phyloP scores from a whole-genome alignment of 306 rosid species.

The Arachis hypogaea region DNA sequence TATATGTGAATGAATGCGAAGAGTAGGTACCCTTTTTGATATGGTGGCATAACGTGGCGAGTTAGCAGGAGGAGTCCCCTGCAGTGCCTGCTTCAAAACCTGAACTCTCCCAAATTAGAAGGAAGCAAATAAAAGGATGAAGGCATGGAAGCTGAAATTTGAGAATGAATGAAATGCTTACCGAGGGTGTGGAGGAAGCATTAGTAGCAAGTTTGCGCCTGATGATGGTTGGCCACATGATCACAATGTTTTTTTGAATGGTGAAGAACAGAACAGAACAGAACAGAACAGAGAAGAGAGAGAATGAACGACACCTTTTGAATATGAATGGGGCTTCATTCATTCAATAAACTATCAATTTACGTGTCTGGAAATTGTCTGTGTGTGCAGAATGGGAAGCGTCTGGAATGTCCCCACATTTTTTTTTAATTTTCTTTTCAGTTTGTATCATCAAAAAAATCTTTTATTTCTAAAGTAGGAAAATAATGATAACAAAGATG shows the following conservation, averaged over 20 bases:
- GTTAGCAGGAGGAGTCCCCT: background rate
- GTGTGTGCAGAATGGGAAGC: background rate
- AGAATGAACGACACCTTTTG: background rate
- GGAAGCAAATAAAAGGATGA: too few species aligned
- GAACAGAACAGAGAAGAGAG: background rate
- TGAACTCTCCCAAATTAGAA: background rate
- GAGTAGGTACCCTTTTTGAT: slow-evolving; percentile 32
- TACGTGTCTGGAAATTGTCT: background rate
- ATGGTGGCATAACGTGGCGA: slow-evolving; percentile 30
- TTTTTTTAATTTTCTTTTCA: too few species aligned
- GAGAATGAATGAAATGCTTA: background rate
- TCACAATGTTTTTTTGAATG: too few species aligned
- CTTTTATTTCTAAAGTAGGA: too few species aligned
- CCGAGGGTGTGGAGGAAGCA: slow-evolving; percentile 21
- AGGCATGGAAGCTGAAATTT: background rate
- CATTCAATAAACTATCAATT: background rate
- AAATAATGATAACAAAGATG: too few species aligned
- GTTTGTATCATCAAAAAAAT: too few species aligned
- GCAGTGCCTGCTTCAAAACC: slow-evolving; percentile 34
- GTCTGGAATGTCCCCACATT: background rate
- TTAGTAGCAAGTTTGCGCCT: slow-evolving; percentile 24
- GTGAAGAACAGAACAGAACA: background rate
- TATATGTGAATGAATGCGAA: background rate
- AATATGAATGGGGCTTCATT: background rate
- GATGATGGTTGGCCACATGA: slow-evolving; percentile 26